A percentile compares a stretch with the other conserved stretches of the same genome.
Conservation (phyloP, 257 asterid species). For the Euphrasia confusa region DNA sequence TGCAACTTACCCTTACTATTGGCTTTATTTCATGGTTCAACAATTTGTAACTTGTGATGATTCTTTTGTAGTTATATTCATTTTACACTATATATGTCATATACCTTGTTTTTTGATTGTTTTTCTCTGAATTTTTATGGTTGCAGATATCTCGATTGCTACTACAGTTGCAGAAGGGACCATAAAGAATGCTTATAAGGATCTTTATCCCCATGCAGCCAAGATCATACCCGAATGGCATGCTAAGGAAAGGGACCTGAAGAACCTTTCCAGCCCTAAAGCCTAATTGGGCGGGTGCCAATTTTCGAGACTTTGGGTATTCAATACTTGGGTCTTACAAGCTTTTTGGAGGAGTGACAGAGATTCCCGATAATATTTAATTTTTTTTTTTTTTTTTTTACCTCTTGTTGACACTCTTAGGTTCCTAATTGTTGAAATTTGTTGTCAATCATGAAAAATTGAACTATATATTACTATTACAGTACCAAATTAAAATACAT, state of each 20-base stretch:
- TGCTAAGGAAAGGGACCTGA: slow-evolving; percentile 59
- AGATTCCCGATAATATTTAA: no score
- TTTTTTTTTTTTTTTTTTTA: no score
- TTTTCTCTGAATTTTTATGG: background rate
- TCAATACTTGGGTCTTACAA: background rate
- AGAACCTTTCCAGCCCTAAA: slow-evolving; percentile 67
- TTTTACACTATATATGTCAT: background rate
- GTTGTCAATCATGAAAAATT: no score
- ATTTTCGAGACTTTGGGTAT: background rate
- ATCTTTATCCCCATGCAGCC: slow-evolving; percentile 69
- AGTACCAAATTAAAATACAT: no score
- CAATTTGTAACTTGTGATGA: no score
- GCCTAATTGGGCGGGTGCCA: slow-evolving; percentile 16
- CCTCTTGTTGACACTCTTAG: no score
- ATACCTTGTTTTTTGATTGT: slow-evolving; percentile 4
- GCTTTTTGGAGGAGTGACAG: no score
- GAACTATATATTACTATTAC: no score
- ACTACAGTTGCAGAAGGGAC: slow-evolving; percentile 46
- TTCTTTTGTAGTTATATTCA: background rate
- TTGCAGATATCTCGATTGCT: slow-evolving; percentile 61
- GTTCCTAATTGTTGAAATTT: no score
- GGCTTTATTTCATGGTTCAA: no score
- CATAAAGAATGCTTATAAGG: slow-evolving; percentile 76
- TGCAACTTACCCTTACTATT: no score
- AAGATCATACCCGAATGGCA: slow-evolving; percentile 81